These are phyloP conservation scores for Eucalyptus erythrocorys DNA, from an alignment of 345 rosid genomes.

Conservation along the genomic window DNA sequence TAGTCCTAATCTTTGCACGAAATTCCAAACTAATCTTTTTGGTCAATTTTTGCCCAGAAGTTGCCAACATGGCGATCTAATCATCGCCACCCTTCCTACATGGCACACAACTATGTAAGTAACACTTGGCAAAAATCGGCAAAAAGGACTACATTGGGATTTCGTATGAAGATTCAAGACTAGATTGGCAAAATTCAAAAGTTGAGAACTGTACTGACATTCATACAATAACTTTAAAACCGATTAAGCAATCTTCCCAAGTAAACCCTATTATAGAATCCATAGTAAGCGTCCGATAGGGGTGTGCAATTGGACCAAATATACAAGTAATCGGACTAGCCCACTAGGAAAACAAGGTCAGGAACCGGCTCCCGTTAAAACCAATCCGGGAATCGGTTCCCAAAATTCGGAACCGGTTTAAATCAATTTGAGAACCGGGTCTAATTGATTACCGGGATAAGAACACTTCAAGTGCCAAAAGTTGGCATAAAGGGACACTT, in stretches of 20 bases:
- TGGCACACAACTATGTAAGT: background rate
- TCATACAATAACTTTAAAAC: background rate
- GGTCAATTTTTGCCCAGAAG: background rate
- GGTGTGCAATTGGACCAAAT: too few relatives aligned
- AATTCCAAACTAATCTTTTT: background rate
- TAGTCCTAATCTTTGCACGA: background rate
- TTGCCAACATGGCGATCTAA: background rate
- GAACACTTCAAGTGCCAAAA: too few relatives aligned
- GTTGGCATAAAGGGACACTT: too few relatives aligned
- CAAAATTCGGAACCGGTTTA: too few relatives aligned
- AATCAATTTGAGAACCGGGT: too few relatives aligned
- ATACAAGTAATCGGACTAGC: too few relatives aligned
- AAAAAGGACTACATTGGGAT: background rate
- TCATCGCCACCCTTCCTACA: background rate
- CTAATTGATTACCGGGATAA: too few relatives aligned
- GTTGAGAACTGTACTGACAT: background rate
- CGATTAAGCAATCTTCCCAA: background rate
- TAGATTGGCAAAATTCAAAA: background rate
- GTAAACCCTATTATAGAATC: background rate
- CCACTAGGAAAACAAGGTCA: too few relatives aligned
- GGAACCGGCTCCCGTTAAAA: too few relatives aligned
- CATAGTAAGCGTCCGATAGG: background rate
- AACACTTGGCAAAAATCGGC: background rate
- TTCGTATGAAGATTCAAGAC: background rate
- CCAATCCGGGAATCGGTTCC: too few relatives aligned